Evolutionary conservation across 2,329 filamentous ascomycete species (phyloP), one percentile per base, ranked within the genome.

Genomic region (Anthostomella pinea): DNA sequence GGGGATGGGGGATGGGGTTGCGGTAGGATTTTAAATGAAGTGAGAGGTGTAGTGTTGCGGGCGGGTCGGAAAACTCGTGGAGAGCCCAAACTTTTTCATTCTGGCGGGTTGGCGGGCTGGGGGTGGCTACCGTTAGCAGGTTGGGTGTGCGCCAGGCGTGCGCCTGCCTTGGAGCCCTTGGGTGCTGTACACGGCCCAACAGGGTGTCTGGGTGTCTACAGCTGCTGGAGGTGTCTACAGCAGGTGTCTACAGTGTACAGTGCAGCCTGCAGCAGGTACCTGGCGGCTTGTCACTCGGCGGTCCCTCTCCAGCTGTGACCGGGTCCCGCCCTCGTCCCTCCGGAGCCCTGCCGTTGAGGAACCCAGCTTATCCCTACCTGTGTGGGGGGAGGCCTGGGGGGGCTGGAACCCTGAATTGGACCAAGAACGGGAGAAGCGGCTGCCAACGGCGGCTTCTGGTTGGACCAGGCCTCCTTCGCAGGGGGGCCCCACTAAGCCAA

Each of bases 11-110:
- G 57, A n/a, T n/a, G n/a, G n/a, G n/a, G n/a, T 51, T 51, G 48
- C 54, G 52, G 47, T 56, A 50, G 54, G 56, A 48, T 56, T 60
- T 57, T 60, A 62, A 60, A 60, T 57, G 54, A 56, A 48, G 51
- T 48, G 47, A 49, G 18, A 29, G 19, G 31, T n/a, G n/a, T n/a
- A n/a, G n/a, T n/a, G n/a, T n/a, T n/a, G 40, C 42, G 48, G 48
- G 49, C 51, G 47, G 47, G 52, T 53, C 52, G 51, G 49, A 42
- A 51, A 49, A 45, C 25, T 36, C 45, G 38, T 35, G 29, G 40
- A 35, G n/a, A n/a, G 34, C 41, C 34, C 39, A 38, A 46, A 48
- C 50, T 47, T 38, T 39, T 48, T 42, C 45, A 43, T 46, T 46
- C 33, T 24, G 16, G 33, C 38, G 43, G 39, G 40, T 37, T 40